These are phyloP conservation scores for Amphirosellinia nigrospora DNA, from an alignment of 495 filamentous ascomycete genomes.

Conservation along the genomic window DNA sequence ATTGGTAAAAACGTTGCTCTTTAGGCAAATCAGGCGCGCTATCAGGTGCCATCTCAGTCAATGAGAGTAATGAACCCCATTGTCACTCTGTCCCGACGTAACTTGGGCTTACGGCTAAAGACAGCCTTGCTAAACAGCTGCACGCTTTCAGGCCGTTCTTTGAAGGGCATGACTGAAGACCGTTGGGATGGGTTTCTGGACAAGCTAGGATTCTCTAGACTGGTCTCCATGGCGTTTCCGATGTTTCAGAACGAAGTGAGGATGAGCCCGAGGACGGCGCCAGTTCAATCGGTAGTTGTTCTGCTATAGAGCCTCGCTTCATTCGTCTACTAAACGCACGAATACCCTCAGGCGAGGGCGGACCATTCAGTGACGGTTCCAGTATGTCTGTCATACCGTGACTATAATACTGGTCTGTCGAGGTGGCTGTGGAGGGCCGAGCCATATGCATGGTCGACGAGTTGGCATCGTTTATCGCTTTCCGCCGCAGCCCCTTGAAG, in stretches of 20 bases:
- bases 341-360: conserved; percentile 60
- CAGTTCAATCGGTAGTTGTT: conserved; percentile 52
- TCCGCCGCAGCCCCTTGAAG: conserved; percentile 32
- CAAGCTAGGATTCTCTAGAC: conserved; percentile 46
- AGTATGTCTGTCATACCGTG: conserved; percentile 44
- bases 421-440: conserved; percentile 26
- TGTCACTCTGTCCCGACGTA: conserved; percentile 49
- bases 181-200: conserved; percentile 58
- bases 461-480: conserved; percentile 18
- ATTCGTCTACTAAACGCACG: conserved; percentile 58
- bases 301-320: conserved; percentile 52
- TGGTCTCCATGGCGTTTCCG: conserved; percentile 52
- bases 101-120: conserved; percentile 52
- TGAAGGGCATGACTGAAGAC: conserved; percentile 51
- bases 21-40: conserved; percentile 31
- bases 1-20: conserved; percentile 50
- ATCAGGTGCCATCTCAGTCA: conserved; percentile 40
- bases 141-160: conserved; percentile 59
- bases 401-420: conserved; percentile 31
- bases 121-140: conserved; percentile 61
- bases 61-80: conserved; percentile 49
- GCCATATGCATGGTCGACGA: conserved; percentile 25
- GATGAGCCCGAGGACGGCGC: conserved; percentile 56
- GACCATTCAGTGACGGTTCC: conserved; percentile 58
- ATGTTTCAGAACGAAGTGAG: conserved; percentile 49